phyloP scores from a whole-genome alignment of 1,139 yeast species.

The Saccharomyces pastorianus region DNA sequence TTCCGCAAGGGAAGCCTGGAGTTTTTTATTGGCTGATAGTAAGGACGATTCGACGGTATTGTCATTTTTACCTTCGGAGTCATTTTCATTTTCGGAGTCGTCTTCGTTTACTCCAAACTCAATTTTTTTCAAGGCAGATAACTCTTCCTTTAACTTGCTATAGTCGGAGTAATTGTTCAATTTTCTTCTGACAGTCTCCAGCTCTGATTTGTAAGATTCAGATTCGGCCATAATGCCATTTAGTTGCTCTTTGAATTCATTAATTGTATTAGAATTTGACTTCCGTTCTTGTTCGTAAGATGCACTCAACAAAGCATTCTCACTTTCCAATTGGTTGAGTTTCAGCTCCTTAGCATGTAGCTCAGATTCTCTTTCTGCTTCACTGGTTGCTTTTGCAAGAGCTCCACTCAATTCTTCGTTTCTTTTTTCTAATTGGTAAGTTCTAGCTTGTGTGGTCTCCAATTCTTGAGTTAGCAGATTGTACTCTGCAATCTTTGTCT shows the following conservation, averaged over 20 bases:
- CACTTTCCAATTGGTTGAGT: slow-evolving; percentile 53
- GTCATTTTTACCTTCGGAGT: slow-evolving; percentile 14
- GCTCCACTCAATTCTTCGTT: slow-evolving; percentile 68
- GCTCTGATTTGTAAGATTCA: slow-evolving; percentile 42
- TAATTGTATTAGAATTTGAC: slow-evolving; percentile 31
- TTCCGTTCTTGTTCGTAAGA: slow-evolving; percentile 45
- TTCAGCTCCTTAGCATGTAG: slow-evolving; percentile 35
- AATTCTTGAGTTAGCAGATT: slow-evolving; percentile 67
- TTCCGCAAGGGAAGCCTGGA: slow-evolving; percentile 34
- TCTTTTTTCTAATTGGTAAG: slow-evolving; percentile 64
- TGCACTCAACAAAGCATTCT: slow-evolving; percentile 57
- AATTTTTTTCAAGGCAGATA: slow-evolving; percentile 61
- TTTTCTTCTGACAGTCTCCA: slow-evolving; percentile 41
- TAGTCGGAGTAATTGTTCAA: slow-evolving; percentile 51
- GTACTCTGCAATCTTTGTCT: slow-evolving; percentile 30
- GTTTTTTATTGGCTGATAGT: slow-evolving; percentile 35
- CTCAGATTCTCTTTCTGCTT: slow-evolving; percentile 28
- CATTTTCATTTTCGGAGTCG: slow-evolving; percentile 33
- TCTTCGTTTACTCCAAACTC: slow-evolving; percentile 50
- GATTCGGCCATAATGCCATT: slow-evolving; percentile 40
- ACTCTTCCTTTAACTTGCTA: slow-evolving; percentile 69
- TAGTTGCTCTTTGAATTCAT: slow-evolving; percentile 34
- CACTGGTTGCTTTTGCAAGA: slow-evolving; percentile 39
- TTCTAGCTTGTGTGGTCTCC: slow-evolving; percentile 61
- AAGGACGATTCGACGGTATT: slow-evolving; percentile 35